Evolutionary conservation across 192 early-diverging fungal genomes (phyloP).

Genomic region (Borealophlyctis nickersoniae): DNA sequence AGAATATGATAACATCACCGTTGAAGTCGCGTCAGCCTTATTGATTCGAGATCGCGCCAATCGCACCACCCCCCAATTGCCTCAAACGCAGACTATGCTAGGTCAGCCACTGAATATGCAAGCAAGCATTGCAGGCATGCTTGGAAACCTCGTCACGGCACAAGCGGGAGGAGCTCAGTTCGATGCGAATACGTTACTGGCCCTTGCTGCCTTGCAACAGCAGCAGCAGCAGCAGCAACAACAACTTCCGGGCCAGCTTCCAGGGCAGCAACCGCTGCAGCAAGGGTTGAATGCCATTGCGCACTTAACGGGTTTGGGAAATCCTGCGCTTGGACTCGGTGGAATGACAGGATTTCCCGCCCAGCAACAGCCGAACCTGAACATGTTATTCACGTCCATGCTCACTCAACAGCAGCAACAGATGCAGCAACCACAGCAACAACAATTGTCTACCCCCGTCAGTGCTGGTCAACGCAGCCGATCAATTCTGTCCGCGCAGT

Average conservation of each 20-base stretch:
- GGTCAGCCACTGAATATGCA: not conserved
- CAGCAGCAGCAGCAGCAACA: constrained; percentile 35
- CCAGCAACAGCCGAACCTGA: constrained; percentile 25
- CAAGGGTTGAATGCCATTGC: too few species aligned
- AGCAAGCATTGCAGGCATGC: constrained; percentile 5
- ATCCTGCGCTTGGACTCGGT: too few species aligned
- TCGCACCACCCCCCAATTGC: constrained; percentile 18
- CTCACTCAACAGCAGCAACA: too few species aligned
- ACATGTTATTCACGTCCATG: constrained; percentile 10
- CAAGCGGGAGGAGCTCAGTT: constrained; percentile 7
- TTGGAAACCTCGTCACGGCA: constrained; percentile 1
- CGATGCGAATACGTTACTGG: constrained; percentile 13
- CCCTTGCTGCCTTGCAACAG: constrained; percentile 13
- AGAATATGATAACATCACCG: constrained; percentile 44
- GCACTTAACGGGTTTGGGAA: too few species aligned
- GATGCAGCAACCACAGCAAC: constrained; percentile 21
- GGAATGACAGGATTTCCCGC: too few species aligned
- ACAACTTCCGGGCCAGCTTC: constrained; percentile 9
- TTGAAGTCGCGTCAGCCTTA: constrained; percentile 33
- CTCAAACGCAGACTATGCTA: not conserved
- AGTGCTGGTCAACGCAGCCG: not conserved
- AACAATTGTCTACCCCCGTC: not conserved
- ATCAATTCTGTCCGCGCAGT: constrained; percentile 6
- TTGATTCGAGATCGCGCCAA: constrained; percentile 32
- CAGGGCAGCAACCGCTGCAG: not conserved